Conservation (phyloP, 768 basidiomycete genomes). For the Pleurotus pulmonarius region DNA sequence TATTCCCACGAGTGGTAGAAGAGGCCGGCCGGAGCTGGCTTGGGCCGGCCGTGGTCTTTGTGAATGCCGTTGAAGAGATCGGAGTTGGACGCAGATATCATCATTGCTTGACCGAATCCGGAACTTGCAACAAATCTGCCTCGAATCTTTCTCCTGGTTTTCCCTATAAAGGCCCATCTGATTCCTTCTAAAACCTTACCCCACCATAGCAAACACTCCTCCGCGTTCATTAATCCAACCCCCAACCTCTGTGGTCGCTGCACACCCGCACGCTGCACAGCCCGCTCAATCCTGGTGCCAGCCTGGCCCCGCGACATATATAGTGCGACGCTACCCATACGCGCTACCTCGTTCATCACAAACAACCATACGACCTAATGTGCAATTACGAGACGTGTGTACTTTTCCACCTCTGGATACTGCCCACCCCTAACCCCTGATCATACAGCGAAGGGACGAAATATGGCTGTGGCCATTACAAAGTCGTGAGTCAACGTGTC, state of each 20-base stretch:
- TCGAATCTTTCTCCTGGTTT: slow-evolving; percentile 8
- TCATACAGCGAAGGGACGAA: slow-evolving; percentile 64
- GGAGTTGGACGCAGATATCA: slow-evolving; percentile 7
- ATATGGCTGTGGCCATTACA: slow-evolving; percentile 79
- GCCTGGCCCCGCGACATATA: neutral
- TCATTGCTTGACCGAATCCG: slow-evolving; percentile 7
- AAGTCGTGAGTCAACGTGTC: slow-evolving; percentile 42
- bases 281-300: neutral
- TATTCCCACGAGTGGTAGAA: too few relatives aligned
- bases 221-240: neutral
- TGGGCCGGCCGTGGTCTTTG: slow-evolving; percentile 5
- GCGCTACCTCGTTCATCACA: neutral
- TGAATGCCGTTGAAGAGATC: slow-evolving; percentile 5
- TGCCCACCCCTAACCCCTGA: slow-evolving; percentile 17
- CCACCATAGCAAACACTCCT: neutral
- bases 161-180: slow-evolving; percentile 9
- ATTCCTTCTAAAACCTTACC: slow-evolving; percentile 9
- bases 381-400: slow-evolving; percentile 56
- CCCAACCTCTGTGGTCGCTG: neutral
- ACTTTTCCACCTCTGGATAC: slow-evolving; percentile 11
- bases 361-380: slow-evolving; percentile 27
- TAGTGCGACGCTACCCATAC: slow-evolving; percentile 8
- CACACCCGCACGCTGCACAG: neutral
- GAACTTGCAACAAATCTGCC: slow-evolving; percentile 9
- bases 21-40: neutral